Evolutionary conservation across 2,329 filamentous ascomycete species (phyloP).

Genomic region (Colletotrichum chlorophyti): DNA sequence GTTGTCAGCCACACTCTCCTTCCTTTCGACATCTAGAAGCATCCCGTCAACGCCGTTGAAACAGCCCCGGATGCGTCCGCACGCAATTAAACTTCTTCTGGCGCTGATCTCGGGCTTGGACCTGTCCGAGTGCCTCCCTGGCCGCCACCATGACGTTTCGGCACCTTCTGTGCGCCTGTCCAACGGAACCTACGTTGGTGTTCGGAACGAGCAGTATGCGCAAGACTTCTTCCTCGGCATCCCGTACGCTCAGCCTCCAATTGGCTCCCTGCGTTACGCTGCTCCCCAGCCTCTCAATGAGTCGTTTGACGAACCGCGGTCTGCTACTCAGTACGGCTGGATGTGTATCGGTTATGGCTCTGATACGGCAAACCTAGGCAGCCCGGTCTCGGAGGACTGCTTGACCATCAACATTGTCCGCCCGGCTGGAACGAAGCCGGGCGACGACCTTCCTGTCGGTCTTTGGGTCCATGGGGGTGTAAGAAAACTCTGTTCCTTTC

Average conservation of each 20-base stretch:
- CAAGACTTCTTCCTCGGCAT: constrained; percentile 69
- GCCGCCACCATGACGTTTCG: constrained; percentile 3
- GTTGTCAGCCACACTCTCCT: constrained; percentile 1
- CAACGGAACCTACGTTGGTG: constrained; percentile 47
- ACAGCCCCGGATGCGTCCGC: constrained; percentile 12
- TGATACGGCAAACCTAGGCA: constrained; percentile 34
- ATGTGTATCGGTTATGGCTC: constrained; percentile 59
- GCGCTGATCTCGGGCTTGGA: constrained; percentile 9
- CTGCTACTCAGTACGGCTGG: constrained; percentile 52
- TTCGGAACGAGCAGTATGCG: constrained; percentile 44
- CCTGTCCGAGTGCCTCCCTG: constrained; percentile 11
- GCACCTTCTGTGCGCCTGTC: constrained; percentile 18
- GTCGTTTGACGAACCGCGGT: constrained; percentile 49
- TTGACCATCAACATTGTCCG: constrained; percentile 56
- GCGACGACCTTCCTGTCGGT: constrained; percentile 58
- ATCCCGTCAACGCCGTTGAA: constrained; percentile 10
- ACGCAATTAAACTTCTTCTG: constrained; percentile 20
- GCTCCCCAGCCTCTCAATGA: constrained; percentile 59
- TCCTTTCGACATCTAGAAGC: constrained; percentile 3
- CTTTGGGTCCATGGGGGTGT: constrained; percentile 66
- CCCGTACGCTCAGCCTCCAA: constrained; percentile 68
- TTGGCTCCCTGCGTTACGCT: constrained; percentile 63
- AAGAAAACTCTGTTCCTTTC: constrained; percentile 22
- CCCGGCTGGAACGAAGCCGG: constrained; percentile 49
- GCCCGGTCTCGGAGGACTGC: constrained; percentile 60